Evolutionary conservation across 768 basidiomycete species (phyloP).

Genomic region (Boletus sp.): DNA sequence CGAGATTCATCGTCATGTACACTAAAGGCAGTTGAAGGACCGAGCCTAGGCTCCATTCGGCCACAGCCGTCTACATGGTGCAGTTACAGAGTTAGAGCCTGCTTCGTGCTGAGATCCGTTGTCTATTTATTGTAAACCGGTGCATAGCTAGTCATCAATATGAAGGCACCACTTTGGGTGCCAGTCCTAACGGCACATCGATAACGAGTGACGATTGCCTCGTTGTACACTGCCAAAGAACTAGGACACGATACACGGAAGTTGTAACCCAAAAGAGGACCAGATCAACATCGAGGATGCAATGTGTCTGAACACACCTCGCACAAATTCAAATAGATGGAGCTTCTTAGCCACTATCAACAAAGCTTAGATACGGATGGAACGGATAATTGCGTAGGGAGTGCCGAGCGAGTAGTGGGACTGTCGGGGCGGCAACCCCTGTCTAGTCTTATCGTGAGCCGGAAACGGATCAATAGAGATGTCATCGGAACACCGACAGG

Average conservation of each 20-base stretch:
- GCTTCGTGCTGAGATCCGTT: conserved; percentile 18
- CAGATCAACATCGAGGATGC: conserved; percentile 26
- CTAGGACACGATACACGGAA: conserved; percentile 18
- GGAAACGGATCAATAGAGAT: conserved; percentile 9
- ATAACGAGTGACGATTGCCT: conserved; percentile 21
- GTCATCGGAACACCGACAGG: background rate
- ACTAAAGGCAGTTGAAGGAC: conserved; percentile 34
- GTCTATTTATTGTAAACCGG: conserved; percentile 23
- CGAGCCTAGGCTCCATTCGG: conserved; percentile 14
- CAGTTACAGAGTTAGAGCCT: conserved; percentile 22
- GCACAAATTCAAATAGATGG: conserved; percentile 26
- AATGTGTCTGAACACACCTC: conserved; percentile 20
- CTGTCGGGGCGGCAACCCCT: background rate
- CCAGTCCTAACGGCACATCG: conserved; percentile 5
- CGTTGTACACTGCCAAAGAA: conserved; percentile 24
- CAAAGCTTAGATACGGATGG: conserved; percentile 14
- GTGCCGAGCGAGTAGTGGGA: background rate
- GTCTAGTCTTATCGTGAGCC: conserved; percentile 18
- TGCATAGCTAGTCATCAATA: conserved; percentile 14
- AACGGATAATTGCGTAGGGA: conserved; percentile 9
- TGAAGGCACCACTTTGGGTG: conserved; percentile 22
- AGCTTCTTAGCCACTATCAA: conserved; percentile 23
- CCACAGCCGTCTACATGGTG: conserved; percentile 16
- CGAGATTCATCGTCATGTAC: conserved; percentile 60
- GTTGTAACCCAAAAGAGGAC: conserved; percentile 3